phyloP scores from a whole-genome alignment of 169 alveolate species.

The Plasmodium yoelii region DNA sequence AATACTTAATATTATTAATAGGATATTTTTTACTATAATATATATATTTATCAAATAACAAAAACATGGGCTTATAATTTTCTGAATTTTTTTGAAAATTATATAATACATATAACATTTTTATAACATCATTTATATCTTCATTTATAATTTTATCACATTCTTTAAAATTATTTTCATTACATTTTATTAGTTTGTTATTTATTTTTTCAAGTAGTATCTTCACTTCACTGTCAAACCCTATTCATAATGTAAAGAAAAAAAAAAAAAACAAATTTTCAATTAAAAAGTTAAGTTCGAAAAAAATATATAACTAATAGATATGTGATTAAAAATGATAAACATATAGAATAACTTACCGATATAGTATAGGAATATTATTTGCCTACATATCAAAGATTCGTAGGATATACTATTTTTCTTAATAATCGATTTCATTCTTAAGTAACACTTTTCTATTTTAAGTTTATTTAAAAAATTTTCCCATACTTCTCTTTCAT shows the following conservation, averaged over 20 bases:
- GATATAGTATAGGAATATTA: constrained; percentile 52
- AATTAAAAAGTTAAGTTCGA: background rate
- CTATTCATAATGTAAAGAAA: constrained; percentile 1
- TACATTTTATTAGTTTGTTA: constrained; percentile 24
- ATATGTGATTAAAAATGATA: background rate
- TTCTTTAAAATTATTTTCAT: constrained; percentile 14
- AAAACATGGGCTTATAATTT: constrained; percentile 23
- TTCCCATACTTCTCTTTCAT: constrained; percentile 54
- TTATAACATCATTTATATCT: constrained; percentile 53
- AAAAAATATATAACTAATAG: background rate
- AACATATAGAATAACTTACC: constrained; percentile 12
- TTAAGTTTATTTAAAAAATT: constrained; percentile 40
- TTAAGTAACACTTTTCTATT: constrained; percentile 19
- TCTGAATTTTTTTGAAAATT: constrained; percentile 4
- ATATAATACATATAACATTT: constrained; percentile 66
- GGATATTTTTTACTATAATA: constrained; percentile 31
- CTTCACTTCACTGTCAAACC: constrained; percentile 37
- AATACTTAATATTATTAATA: constrained; percentile 45
- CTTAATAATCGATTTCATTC: constrained; percentile 22
- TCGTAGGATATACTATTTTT: constrained; percentile 8
- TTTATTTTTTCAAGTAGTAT: constrained; percentile 17
- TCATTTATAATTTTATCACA: constrained; percentile 46
- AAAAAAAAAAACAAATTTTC: background rate
- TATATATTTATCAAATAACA: constrained; percentile 40
- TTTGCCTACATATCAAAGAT: constrained; percentile 46